phyloP scores from a whole-genome alignment of 2,329 filamentous ascomycete genomes.

The Aureobasidium sp. region DNA sequence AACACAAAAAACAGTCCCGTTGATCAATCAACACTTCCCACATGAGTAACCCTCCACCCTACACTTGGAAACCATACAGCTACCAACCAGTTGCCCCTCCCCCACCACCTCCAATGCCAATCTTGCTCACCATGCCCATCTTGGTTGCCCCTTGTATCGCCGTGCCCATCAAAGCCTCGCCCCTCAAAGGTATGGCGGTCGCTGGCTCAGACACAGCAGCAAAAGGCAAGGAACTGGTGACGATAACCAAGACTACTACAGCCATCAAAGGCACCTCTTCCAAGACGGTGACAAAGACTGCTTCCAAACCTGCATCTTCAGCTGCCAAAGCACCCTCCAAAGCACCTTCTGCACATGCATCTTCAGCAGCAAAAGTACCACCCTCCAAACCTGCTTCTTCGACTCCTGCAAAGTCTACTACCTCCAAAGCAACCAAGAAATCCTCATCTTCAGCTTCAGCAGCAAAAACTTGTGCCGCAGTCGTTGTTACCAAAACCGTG shows the following conservation, averaged over 20 bases:
- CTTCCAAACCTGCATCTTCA: not conserved
- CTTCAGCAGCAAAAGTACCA: not conserved
- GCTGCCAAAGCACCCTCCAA: not conserved
- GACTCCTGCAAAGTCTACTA: not conserved
- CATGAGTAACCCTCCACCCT: slow-evolving; percentile 16
- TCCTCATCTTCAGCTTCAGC: not conserved
- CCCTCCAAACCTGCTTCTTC: not conserved
- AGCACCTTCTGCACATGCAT: not conserved
- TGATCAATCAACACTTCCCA: not conserved
- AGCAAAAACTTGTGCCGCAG: not conserved
- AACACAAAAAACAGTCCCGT: not conserved
- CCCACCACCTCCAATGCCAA: not conserved
- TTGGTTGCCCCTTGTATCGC: not conserved
- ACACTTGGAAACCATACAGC: slow-evolving; percentile 20
- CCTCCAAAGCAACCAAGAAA: not conserved
- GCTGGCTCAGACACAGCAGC: not conserved
- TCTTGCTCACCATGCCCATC: not conserved
- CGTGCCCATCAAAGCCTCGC: not conserved
- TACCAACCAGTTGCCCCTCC: slow-evolving; percentile 17
- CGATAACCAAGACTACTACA: not conserved
- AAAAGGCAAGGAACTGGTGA: not conserved
- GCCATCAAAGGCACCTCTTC: not conserved
- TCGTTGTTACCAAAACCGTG: not conserved
- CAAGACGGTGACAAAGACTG: not conserved
- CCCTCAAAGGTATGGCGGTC: not conserved